Evolutionary conservation across 768 basidiomycete genomes (phyloP).

Genomic region (Trametes coccinea): DNA sequence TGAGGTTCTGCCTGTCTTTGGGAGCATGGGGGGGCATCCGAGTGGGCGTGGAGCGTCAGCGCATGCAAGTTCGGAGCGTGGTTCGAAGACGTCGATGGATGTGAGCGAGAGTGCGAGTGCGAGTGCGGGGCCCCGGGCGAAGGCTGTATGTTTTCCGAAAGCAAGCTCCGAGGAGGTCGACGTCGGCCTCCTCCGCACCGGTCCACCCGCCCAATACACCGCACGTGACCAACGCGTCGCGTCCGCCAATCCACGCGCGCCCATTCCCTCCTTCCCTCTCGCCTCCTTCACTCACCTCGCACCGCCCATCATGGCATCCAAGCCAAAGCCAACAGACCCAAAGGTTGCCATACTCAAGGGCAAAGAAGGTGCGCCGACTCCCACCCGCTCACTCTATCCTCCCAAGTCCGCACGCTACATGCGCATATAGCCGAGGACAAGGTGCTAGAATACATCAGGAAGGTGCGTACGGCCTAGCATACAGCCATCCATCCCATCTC

Average conservation of each 20-base stretch:
- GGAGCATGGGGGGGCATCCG: conserved; percentile 65
- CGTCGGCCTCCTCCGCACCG: too few species aligned
- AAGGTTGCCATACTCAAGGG: conserved; percentile 60
- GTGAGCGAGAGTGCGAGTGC: background rate
- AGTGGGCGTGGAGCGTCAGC: conserved; percentile 14
- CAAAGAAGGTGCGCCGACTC: conserved; percentile 54
- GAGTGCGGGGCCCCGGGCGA: conserved; percentile 8
- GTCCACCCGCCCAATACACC: too few species aligned
- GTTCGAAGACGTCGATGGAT: background rate
- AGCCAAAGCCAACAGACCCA: conserved; percentile 30
- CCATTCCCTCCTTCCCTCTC: background rate
- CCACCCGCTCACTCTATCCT: background rate
- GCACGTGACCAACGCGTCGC: conserved; percentile 7
- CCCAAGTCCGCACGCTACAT: background rate
- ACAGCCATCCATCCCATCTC: conserved; percentile 8
- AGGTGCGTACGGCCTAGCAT: conserved; percentile 40
- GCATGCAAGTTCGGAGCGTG: background rate
- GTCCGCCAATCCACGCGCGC: background rate
- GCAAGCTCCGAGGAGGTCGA: background rate
- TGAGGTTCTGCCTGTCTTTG: conserved; percentile 31
- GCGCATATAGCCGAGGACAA: conserved; percentile 62
- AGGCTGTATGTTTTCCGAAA: background rate
- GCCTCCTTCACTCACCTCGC: background rate
- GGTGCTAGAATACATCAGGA: conserved; percentile 78
- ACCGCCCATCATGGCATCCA: conserved; percentile 20